Percentiles rank a stretch among this genome's conserved stretches.
These are phyloP conservation scores for Ogataea hybrid DNA, from an alignment of 1,139 yeast species.

Conservation along the genomic window DNA sequence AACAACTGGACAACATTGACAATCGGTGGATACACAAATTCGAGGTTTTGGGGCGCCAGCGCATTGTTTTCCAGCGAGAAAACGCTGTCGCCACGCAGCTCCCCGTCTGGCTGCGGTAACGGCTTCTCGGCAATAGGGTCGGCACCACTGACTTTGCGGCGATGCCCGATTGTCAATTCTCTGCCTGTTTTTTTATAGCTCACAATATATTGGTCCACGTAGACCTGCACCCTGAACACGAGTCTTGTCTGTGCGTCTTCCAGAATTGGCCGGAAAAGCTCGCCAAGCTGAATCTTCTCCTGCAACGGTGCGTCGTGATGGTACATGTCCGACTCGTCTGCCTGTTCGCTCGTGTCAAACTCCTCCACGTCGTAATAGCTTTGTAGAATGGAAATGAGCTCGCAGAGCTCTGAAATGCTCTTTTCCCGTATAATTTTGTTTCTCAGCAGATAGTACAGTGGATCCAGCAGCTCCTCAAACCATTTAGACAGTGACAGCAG, in stretches of 20 bases:
- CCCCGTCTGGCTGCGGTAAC: not conserved
- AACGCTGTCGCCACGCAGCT: conserved; percentile 10
- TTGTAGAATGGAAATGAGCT: conserved; percentile 67
- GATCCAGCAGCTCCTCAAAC: conserved; percentile 65
- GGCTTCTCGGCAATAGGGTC: not conserved
- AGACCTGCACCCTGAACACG: conserved; percentile 73
- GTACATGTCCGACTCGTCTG: conserved; percentile 15
- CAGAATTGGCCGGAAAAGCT: conserved; percentile 65
- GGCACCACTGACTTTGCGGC: conserved; percentile 27
- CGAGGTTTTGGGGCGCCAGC: conserved; percentile 36
- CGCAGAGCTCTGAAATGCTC: conserved; percentile 67
- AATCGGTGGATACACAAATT: conserved; percentile 71
- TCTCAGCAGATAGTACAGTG: conserved; percentile 70
- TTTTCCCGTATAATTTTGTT: conserved; percentile 65
- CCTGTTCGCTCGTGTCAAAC: conserved; percentile 28
- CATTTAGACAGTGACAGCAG: conserved; percentile 44
- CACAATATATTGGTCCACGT: conserved; percentile 65
- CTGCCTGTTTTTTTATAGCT: conserved; percentile 65
- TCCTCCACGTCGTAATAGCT: conserved; percentile 67
- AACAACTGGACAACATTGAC: conserved; percentile 67
- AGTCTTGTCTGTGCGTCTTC: conserved; percentile 78
- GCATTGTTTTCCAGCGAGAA: conserved; percentile 27
- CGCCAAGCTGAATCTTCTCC: conserved; percentile 46
- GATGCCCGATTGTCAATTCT: conserved; percentile 59
- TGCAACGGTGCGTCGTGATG: conserved; percentile 17